Evolutionary conservation across 192 early-diverging fungal species (phyloP), one percentile per base, ranked within the genome.

Genomic region (Mortierella hygrophila): DNA sequence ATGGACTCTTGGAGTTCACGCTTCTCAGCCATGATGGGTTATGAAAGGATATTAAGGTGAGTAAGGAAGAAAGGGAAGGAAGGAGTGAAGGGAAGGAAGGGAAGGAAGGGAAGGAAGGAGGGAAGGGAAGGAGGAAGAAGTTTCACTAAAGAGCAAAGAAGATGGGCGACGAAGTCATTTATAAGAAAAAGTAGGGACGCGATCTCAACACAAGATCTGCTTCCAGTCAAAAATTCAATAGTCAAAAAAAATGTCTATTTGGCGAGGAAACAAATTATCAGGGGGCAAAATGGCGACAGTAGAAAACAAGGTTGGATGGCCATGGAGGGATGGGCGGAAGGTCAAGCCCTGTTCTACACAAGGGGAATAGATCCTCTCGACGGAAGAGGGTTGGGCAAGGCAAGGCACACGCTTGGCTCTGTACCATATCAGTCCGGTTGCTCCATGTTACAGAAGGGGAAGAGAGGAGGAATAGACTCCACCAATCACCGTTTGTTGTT

Each of bases 11-110:
- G 40, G 72, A 20, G 18, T 4, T 74, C 47, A 2, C 18, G 23
- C 47, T 74, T 74, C 26, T 74, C 72, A 74, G 72, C 37, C 72
- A 74, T 74, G 37, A 23, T 74, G 41, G 13, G 21, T n/a, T 65
- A 29, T 0, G 29, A 32, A 65, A 1, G 52, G 7, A 9, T 57
- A 26, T 57, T 57, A 57, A n/a, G n/a, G 8, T n/a, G 44, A 16
- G 18, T 11, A 29, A 29, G 23, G 44, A 38, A 72, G 38, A 26
- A 40, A 47, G 70, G 41, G 40, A 40, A 63, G 21, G 73, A 15
- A 21, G 74, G 54, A 37, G 6, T 5, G 57, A 8, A 26, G 23
- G 10, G 26, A n/a, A 60, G n/a, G 6, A 26, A 68, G 29, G 21
- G 21, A 35, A 16, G 23, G 40, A 35, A 46, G 35, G 26, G 1